Evolutionary conservation across 2,329 filamentous ascomycete genomes (phyloP).

Genomic region (Trichoderma breve): DNA sequence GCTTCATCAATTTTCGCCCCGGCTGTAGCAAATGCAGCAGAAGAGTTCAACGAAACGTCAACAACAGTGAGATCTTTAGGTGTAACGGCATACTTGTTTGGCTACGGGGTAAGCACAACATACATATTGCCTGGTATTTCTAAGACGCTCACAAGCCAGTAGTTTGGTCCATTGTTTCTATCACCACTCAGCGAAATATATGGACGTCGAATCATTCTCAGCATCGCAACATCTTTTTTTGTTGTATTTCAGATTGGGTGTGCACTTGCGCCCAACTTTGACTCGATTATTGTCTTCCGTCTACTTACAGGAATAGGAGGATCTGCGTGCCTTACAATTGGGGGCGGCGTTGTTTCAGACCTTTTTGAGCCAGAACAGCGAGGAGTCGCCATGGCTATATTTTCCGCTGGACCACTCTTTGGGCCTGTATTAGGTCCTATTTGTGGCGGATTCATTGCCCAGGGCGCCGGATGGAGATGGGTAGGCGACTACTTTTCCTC

Average conservation of each 20-base stretch:
- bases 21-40: slow-evolving; percentile 59
- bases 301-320: slow-evolving; percentile 60
- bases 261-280: slow-evolving; percentile 55
- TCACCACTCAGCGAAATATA: slow-evolving; percentile 64
- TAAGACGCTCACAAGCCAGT: background rate
- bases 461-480: slow-evolving; percentile 53
- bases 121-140: background rate
- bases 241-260: slow-evolving; percentile 63
- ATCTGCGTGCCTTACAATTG: slow-evolving; percentile 52
- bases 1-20: slow-evolving; percentile 64
- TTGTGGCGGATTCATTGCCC: slow-evolving; percentile 48
- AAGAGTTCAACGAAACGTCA: slow-evolving; percentile 56
- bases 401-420: slow-evolving; percentile 57
- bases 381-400: slow-evolving; percentile 49
- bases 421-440: slow-evolving; percentile 51
- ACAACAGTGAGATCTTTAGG: slow-evolving; percentile 59
- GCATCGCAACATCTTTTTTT: slow-evolving; percentile 58
- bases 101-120: slow-evolving; percentile 47
- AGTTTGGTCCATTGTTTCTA: slow-evolving; percentile 51
- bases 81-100: slow-evolving; percentile 65
- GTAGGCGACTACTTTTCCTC: slow-evolving; percentile 23
- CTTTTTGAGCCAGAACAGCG: slow-evolving; percentile 48
- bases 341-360: slow-evolving; percentile 55
- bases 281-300: slow-evolving; percentile 56
- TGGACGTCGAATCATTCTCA: slow-evolving; percentile 57